Conservation (phyloP, 495 filamentous ascomycete species). For the Penicillium angulare region DNA sequence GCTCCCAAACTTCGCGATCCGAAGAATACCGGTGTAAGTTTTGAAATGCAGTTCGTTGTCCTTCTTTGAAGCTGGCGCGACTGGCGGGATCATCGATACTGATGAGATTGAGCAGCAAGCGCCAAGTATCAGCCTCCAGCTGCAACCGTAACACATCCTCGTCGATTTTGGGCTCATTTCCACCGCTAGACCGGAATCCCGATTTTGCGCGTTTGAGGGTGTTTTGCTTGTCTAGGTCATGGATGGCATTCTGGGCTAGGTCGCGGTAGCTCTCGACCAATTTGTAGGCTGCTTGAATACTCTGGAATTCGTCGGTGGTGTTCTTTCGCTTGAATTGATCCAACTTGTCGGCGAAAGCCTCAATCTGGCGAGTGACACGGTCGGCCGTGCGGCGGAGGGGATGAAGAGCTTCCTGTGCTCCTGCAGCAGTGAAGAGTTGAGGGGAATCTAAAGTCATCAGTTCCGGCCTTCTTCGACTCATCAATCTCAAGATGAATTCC, state of each 20-base stretch:
- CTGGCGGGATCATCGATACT: constrained; percentile 47
- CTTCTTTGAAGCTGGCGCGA: constrained; percentile 32
- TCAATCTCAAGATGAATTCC: background rate
- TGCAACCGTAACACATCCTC: constrained; percentile 65
- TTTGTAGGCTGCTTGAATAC: constrained; percentile 42
- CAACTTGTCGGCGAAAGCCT: constrained; percentile 64
- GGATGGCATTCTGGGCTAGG: constrained; percentile 39
- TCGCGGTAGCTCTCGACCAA: constrained; percentile 44
- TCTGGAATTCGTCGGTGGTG: constrained; percentile 33
- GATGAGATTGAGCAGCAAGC: constrained; percentile 67
- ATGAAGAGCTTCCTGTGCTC: constrained; percentile 50
- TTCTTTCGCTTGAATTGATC: constrained; percentile 54
- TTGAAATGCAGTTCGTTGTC: constrained; percentile 40
- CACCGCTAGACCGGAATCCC: constrained; percentile 28
- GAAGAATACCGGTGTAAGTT: constrained; percentile 57
- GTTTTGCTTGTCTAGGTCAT: constrained; percentile 37
- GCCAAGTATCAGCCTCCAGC: constrained; percentile 83
- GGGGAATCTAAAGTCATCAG: constrained; percentile 26
- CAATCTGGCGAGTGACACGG: constrained; percentile 60
- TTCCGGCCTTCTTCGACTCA: background rate
- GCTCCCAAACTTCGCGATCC: constrained; percentile 62
- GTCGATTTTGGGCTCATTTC: constrained; percentile 35
- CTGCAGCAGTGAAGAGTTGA: constrained; percentile 48
- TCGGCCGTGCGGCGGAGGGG: constrained; percentile 59
- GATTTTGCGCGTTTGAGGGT: constrained; percentile 36